Evolutionary conservation across 179 eudicot species (phyloP).

Genomic region (Silene vulgaris): DNA sequence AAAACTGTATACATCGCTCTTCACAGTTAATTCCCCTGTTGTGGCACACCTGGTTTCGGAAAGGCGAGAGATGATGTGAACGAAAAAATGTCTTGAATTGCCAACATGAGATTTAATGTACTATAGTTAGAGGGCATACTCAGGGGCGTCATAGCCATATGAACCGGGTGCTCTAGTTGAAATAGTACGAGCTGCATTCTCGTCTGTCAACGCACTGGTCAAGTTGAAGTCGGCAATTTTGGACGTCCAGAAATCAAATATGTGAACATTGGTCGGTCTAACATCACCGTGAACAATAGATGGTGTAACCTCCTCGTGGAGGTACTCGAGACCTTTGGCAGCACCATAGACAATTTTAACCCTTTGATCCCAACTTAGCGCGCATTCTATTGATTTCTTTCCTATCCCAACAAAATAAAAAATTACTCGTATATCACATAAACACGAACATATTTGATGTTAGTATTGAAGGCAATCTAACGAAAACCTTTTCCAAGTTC

Average conservation of each 20-base stretch:
- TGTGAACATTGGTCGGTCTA: conserved; percentile 67
- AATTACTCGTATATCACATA: neutral
- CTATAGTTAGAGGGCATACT: conserved; percentile 32
- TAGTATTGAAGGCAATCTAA: too few species aligned
- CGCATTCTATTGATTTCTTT: conserved; percentile 62
- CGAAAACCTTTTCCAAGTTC: too few species aligned
- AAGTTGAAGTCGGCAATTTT: conserved; percentile 76
- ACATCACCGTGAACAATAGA: conserved; percentile 70
- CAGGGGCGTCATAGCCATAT: conserved; percentile 84
- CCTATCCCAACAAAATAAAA: conserved; percentile 30
- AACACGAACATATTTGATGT: neutral
- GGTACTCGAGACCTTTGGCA: conserved; percentile 76
- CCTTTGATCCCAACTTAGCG: conserved; percentile 61
- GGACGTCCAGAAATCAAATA: conserved; percentile 57
- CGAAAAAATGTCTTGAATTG: too few species aligned
- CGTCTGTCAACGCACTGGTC: conserved; percentile 60
- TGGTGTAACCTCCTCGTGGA: conserved; percentile 78
- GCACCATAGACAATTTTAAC: conserved; percentile 75
- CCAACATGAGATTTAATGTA: too few species aligned
- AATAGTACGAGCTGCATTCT: conserved; percentile 46
- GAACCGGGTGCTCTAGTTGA: conserved; percentile 65
- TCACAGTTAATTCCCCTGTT: conserved; percentile 74
- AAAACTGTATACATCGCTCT: conserved; percentile 81
- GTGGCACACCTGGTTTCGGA: conserved; percentile 52
- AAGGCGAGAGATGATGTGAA: neutral